Conservation (phyloP, 2,329 filamentous ascomycete genomes). For the Aspergillus uvarum region DNA sequence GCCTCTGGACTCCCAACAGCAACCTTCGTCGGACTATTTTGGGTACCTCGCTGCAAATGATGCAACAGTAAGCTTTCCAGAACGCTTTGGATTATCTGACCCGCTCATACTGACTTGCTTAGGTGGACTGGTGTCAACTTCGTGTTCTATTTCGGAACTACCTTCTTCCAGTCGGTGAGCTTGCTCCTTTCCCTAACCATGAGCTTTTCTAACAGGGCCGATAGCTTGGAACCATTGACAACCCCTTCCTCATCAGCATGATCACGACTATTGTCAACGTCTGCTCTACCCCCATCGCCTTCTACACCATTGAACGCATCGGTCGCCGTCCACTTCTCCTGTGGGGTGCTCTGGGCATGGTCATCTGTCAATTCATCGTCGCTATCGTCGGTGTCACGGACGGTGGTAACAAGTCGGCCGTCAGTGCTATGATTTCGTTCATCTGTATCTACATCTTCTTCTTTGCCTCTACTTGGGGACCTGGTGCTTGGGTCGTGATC, state of each 20-base stretch:
- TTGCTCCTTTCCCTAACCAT: no score
- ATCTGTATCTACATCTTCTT: conserved; percentile 92
- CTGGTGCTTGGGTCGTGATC: conserved; percentile 69
- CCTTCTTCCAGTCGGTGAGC: conserved; percentile 65
- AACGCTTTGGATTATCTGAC: conserved; percentile 1
- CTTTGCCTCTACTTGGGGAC: conserved; percentile 88
- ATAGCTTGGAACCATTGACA: conserved; percentile 69
- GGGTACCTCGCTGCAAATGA: conserved; percentile 74
- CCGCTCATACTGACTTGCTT: neutral
- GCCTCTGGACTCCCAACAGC: conserved; percentile 53
- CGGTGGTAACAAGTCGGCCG: conserved; percentile 47
- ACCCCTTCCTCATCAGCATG: conserved; percentile 80
- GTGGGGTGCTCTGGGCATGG: conserved; percentile 76
- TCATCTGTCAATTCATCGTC: conserved; percentile 82
- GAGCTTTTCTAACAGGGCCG: neutral
- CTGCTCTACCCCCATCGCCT: conserved; percentile 78
- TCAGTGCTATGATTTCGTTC: conserved; percentile 74
- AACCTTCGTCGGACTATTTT: conserved; percentile 67
- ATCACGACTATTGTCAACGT: conserved; percentile 89
- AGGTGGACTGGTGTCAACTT: conserved; percentile 82
- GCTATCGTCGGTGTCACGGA: conserved; percentile 70
- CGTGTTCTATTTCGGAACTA: conserved; percentile 83
- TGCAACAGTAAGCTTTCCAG: conserved; percentile 60
- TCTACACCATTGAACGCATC: conserved; percentile 79
- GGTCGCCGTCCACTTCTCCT: conserved; percentile 80